A percentile compares a stretch with the other conserved stretches of the same genome.
Conservation (phyloP, 179 eudicot genomes). For the Silene coronaria region DNA sequence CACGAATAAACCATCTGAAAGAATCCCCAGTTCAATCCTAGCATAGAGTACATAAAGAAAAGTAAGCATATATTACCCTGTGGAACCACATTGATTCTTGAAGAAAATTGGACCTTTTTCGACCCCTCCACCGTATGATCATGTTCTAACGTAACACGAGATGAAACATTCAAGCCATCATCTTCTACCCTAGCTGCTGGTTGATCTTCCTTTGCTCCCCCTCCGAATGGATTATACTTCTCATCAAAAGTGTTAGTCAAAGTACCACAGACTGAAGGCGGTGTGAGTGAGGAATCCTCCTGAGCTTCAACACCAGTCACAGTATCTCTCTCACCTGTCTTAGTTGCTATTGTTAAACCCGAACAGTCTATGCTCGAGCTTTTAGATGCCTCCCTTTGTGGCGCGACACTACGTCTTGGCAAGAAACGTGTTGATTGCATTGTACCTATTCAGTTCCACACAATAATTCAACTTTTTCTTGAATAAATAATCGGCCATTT, state of each 20-base stretch:
- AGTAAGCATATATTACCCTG: conserved; percentile 45
- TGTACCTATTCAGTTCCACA: conserved; percentile 38
- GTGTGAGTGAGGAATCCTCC: conserved; percentile 53
- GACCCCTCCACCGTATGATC: conserved; percentile 38
- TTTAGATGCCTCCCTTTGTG: conserved; percentile 40
- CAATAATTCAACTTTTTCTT: background rate
- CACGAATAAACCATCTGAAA: background rate
- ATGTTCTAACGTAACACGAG: conserved; percentile 29
- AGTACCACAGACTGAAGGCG: conserved; percentile 51
- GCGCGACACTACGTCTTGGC: conserved; percentile 58
- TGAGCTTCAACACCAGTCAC: conserved; percentile 32
- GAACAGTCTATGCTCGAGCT: conserved; percentile 14
- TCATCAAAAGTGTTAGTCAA: conserved; percentile 42
- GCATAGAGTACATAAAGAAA: background rate
- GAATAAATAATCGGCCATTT: background rate
- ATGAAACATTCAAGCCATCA: conserved; percentile 33
- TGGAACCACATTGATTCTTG: conserved; percentile 29
- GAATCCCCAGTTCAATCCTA: background rate
- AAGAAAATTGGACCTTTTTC: conserved; percentile 70
- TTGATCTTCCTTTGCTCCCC: conserved; percentile 34
- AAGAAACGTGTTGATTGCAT: conserved; percentile 44
- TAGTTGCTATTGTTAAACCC: conserved; percentile 24
- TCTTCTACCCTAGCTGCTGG: conserved; percentile 21
- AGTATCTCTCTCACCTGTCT: conserved; percentile 27
- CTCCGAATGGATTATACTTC: conserved; percentile 29